These are phyloP conservation scores for Rhipidocladum racemiflorum DNA, from an alignment of 176 grass and related monocot species.

Conservation along the genomic window DNA sequence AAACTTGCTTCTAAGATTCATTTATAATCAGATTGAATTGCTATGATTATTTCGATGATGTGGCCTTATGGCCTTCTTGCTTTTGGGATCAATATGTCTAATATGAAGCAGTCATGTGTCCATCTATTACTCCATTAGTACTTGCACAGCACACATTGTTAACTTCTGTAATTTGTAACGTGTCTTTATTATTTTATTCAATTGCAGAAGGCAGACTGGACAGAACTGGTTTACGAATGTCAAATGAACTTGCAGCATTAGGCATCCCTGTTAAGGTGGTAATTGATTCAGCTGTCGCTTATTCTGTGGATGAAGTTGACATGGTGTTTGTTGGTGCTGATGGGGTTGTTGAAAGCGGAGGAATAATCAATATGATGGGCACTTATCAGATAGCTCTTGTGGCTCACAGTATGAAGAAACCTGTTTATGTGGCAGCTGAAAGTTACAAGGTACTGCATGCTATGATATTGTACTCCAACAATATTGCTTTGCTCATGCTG, in stretches of 20 bases:
- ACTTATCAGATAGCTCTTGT: conserved; percentile 98
- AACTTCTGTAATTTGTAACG: conserved; percentile 18
- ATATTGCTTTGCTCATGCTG: neutral
- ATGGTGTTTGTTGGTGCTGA: conserved; percentile 98
- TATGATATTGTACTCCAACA: neutral
- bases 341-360: conserved; percentile 96
- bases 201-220: conserved; percentile 92
- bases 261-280: conserved; percentile 86
- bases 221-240: conserved; percentile 76
- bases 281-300: conserved; percentile 94
- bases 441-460: conserved; percentile 78
- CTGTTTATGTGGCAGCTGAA: conserved; percentile 96
- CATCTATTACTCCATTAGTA: neutral
- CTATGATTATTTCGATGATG: neutral
- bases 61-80: neutral
- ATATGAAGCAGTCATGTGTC: neutral
- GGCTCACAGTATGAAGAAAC: conserved; percentile 91
- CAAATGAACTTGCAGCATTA: conserved; percentile 84
- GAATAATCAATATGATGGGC: conserved; percentile 99
- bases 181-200: conserved; percentile 24
- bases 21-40: neutral
- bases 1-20: neutral
- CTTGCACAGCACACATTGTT: neutral
- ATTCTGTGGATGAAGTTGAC: conserved; percentile 91
- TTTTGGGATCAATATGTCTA: neutral